Evolutionary conservation across 1,284 basidiomycete species (phyloP).

Genomic region (Leccinum subrobustum): DNA sequence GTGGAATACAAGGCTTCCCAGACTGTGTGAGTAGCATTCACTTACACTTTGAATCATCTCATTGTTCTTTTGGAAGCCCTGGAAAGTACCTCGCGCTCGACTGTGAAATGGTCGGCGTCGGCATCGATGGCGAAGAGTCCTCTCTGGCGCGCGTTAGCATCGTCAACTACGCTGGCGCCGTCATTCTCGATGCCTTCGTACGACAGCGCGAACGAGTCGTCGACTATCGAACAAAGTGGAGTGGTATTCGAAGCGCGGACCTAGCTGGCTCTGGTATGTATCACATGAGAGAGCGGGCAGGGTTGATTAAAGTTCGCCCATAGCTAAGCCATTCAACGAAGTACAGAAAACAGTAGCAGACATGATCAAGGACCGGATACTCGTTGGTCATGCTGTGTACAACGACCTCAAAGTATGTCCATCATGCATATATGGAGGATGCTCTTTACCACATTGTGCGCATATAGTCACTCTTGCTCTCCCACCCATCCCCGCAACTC

Average conservation of each 20-base stretch:
- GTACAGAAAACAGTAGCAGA: slow-evolving; percentile 82
- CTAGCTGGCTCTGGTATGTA: slow-evolving; percentile 58
- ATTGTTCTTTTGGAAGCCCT: slow-evolving; percentile 43
- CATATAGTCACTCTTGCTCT: slow-evolving; percentile 79
- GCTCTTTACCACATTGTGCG: neutral
- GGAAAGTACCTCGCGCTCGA: slow-evolving; percentile 86
- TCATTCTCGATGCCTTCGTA: slow-evolving; percentile 87
- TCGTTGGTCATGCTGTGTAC: slow-evolving; percentile 93
- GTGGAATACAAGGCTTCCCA: slow-evolving; percentile 42
- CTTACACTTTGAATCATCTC: neutral
- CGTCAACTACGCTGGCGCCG: slow-evolving; percentile 87
- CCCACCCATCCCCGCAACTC: slow-evolving; percentile 77
- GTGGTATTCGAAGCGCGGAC: slow-evolving; percentile 80
- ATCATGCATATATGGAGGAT: neutral
- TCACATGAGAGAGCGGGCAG: too few species aligned
- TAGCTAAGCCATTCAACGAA: slow-evolving; percentile 77
- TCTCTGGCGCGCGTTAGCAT: slow-evolving; percentile 89
- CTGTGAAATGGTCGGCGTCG: slow-evolving; percentile 98
- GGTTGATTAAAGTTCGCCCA: neutral
- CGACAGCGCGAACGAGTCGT: slow-evolving; percentile 86
- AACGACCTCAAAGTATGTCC: slow-evolving; percentile 83
- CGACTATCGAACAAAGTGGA: slow-evolving; percentile 92
- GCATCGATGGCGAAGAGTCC: slow-evolving; percentile 75
- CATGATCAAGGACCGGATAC: slow-evolving; percentile 75
- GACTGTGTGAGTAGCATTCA: slow-evolving; percentile 40